phyloP scores from a whole-genome alignment of 805 yeast genomes.

The Wickerhamomyces hampshirensis region DNA sequence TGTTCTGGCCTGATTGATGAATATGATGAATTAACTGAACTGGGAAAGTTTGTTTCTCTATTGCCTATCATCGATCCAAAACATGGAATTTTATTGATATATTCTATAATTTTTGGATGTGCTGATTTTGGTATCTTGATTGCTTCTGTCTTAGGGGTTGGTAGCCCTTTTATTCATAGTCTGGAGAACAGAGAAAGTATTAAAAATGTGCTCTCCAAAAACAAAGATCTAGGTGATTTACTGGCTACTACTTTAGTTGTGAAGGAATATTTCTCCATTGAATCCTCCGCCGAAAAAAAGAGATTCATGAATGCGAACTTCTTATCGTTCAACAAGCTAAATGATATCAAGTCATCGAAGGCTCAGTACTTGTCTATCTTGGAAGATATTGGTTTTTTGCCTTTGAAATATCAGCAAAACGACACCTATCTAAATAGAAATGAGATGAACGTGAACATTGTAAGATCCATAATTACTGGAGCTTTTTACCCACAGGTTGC shows the following conservation, averaged over 20 bases:
- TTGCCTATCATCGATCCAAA: slow-evolving; percentile 80
- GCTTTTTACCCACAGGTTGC: slow-evolving; percentile 82
- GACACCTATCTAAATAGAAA: slow-evolving; percentile 45
- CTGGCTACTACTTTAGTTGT: slow-evolving; percentile 61
- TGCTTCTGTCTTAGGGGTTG: slow-evolving; percentile 72
- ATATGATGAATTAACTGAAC: slow-evolving; percentile 52
- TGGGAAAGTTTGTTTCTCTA: slow-evolving; percentile 76
- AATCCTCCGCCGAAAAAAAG: slow-evolving; percentile 26
- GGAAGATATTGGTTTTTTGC: slow-evolving; percentile 74
- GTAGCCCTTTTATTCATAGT: slow-evolving; percentile 65
- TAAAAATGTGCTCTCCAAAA: slow-evolving; percentile 36
- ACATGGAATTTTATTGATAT: slow-evolving; percentile 76
- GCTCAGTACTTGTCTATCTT: slow-evolving; percentile 66
- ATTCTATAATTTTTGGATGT: slow-evolving; percentile 80
- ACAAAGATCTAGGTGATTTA: slow-evolving; percentile 65
- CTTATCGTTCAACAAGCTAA: slow-evolving; percentile 58
- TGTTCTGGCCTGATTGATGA: slow-evolving; percentile 69
- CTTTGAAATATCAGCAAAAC: slow-evolving; percentile 40
- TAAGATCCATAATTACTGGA: slow-evolving; percentile 71
- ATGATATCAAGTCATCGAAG: slow-evolving; percentile 68
- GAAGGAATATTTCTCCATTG: slow-evolving; percentile 40
- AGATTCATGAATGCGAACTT: slow-evolving; percentile 51
- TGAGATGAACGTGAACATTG: slow-evolving; percentile 40
- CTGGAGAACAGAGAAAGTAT: slow-evolving; percentile 61
- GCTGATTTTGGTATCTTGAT: slow-evolving; percentile 71